Evolutionary conservation across 2,329 filamentous ascomycete genomes (phyloP).

Genomic region (Fusarium papillatum): DNA sequence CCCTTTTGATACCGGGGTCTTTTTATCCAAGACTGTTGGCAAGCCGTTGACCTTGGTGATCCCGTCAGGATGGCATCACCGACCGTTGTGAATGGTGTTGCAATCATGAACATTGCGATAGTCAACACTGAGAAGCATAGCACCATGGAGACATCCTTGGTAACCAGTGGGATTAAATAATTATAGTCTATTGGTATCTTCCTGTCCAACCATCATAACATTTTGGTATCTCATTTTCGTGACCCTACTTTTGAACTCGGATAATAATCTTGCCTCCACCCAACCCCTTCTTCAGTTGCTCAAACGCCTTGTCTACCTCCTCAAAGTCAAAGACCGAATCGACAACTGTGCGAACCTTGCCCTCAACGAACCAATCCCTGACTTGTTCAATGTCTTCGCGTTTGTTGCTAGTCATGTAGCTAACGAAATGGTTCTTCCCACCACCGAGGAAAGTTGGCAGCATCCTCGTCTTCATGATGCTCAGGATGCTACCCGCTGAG

Average conservation of each 20-base stretch:
- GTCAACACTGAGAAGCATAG: not conserved
- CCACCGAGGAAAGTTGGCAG: slow-evolving; percentile 54
- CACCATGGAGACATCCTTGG: not conserved
- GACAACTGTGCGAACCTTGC: slow-evolving; percentile 68
- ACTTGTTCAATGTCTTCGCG: slow-evolving; percentile 63
- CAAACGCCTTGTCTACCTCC: slow-evolving; percentile 68
- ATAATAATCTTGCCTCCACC: slow-evolving; percentile 72
- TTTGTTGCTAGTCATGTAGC: slow-evolving; percentile 55
- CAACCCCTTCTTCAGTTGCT: slow-evolving; percentile 70
- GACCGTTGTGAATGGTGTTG: not conserved
- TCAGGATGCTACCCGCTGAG: slow-evolving; percentile 40
- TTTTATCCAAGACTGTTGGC: not conserved
- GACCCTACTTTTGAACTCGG: slow-evolving; percentile 27
- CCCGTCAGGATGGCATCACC: not conserved
- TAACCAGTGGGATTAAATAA: not conserved
- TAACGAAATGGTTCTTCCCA: slow-evolving; percentile 56
- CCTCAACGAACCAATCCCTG: slow-evolving; percentile 67
- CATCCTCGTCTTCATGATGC: slow-evolving; percentile 41
- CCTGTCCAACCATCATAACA: slow-evolving; percentile 3
- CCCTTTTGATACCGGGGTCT: not conserved
- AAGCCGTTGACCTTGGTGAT: not conserved
- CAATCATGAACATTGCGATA: not conserved
- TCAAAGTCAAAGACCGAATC: slow-evolving; percentile 69
- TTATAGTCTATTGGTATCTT: not conserved
- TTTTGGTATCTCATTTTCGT: slow-evolving; percentile 14